A percentile compares a stretch with the other conserved stretches of the same genome.
phyloP scores from a whole-genome alignment of 1,284 basidiomycete species.

The Hypsizygus ulmarius region DNA sequence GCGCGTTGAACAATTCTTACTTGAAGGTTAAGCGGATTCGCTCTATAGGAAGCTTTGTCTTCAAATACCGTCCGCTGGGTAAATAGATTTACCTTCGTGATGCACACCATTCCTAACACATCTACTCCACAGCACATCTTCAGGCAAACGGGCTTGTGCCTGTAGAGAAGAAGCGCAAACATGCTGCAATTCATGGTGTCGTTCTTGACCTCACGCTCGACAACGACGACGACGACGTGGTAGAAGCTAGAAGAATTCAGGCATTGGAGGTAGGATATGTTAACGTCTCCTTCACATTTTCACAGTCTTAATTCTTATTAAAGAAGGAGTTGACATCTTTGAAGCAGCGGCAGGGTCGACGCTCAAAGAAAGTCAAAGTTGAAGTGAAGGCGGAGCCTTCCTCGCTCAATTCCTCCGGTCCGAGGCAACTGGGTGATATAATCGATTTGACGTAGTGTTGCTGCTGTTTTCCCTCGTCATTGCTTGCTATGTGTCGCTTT shows the following conservation, averaged over 20 bases:
- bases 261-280: neutral
- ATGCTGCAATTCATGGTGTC: neutral
- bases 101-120: neutral
- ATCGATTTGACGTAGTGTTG: slow-evolving; percentile 5
- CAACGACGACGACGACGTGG: neutral
- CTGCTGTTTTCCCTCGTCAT: no score
- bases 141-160: slow-evolving; percentile 15
- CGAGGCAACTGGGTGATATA: neutral
- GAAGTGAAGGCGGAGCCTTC: slow-evolving; percentile 4
- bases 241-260: neutral
- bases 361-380: neutral
- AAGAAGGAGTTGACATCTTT: slow-evolving; percentile 1
- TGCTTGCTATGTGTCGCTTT: no score
- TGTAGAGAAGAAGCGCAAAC: slow-evolving; percentile 4
- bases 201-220: slow-evolving; percentile 3
- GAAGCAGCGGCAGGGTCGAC: neutral
- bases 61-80: slow-evolving; percentile 30
- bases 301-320: neutral
- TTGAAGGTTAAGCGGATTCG: neutral
- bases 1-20: no score
- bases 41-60: slow-evolving; percentile 22
- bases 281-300: neutral
- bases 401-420: neutral
- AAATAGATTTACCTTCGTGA: neutral
- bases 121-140: slow-evolving; percentile 5